A percentile compares a stretch with the other conserved stretches of the same genome.
phyloP scores from a whole-genome alignment of 2,329 filamentous ascomycete species.

The Lachnellula hyalina region DNA sequence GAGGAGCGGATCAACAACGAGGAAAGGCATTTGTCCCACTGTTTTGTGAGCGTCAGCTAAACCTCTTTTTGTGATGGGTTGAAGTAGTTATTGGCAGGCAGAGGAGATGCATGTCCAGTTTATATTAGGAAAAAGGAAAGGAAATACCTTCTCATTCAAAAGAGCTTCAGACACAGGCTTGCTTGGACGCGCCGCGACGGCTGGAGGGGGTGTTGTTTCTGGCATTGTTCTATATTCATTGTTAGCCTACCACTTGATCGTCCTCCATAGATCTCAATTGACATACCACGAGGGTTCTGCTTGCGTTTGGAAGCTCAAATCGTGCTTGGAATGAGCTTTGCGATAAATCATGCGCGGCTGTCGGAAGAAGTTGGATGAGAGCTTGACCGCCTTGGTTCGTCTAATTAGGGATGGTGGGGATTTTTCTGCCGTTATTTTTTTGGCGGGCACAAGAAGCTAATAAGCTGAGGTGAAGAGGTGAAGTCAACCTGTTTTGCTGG shows the following conservation, averaged over 20 bases:
- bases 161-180: constrained; percentile 94
- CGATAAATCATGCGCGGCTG: not conserved
- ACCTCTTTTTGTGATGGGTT: not conserved
- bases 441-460: not conserved
- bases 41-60: constrained; percentile 2
- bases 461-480: too few relatives aligned
- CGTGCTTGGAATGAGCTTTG: constrained; percentile 1
- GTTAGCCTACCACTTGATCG: not conserved
- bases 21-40: constrained; percentile 99
- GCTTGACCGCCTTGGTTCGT: not conserved
- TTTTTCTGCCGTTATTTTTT: constrained; percentile 11
- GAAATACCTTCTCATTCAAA: constrained; percentile 89
- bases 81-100: not conserved
- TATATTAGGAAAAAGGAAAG: not conserved
- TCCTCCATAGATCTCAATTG: not conserved
- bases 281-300: too few relatives aligned
- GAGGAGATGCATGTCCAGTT: constrained; percentile 20
- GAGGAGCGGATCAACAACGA: constrained; percentile 95
- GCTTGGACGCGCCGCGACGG: constrained; percentile 61
- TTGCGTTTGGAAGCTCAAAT: too few relatives aligned
- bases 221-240: constrained; percentile 19
- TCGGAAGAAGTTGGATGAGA: not conserved
- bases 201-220: constrained; percentile 44
- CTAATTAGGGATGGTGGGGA: constrained; percentile 4
- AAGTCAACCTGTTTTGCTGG: not conserved